Percentiles rank a stretch among this genome's conserved stretches.
phyloP scores from a whole-genome alignment of 2,329 filamentous ascomycete species.

The Geosmithia morbida region DNA sequence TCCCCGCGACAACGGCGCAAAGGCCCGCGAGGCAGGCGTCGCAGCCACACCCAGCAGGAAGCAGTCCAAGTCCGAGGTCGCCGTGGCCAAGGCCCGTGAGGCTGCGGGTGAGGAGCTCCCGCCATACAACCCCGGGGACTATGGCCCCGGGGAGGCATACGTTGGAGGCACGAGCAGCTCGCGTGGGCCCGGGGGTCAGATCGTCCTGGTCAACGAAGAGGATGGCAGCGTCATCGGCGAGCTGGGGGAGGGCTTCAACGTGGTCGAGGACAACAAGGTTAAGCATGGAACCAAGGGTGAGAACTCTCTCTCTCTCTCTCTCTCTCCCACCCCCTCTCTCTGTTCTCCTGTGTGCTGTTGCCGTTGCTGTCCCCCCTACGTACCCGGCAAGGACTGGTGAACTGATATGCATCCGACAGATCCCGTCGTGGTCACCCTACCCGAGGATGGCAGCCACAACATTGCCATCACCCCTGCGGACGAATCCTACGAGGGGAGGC shows the following conservation, averaged over 20 bases:
- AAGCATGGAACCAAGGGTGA: slow-evolving; percentile 84
- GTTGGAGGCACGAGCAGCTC: slow-evolving; percentile 46
- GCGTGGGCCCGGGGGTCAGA: slow-evolving; percentile 44
- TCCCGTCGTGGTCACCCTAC: slow-evolving; percentile 67
- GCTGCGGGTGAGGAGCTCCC: slow-evolving; percentile 31
- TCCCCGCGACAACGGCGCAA: slow-evolving; percentile 20
- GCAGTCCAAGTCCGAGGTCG: slow-evolving; percentile 6
- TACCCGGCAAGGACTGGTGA: no score
- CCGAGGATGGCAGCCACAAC: slow-evolving; percentile 47
- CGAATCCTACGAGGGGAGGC: slow-evolving; percentile 59
- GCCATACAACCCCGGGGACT: slow-evolving; percentile 71
- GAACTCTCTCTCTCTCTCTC: slow-evolving; percentile 9
- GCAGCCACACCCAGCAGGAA: not conserved
- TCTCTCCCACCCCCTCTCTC: no score
- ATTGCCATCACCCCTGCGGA: slow-evolving; percentile 53
- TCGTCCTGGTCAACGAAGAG: slow-evolving; percentile 90
- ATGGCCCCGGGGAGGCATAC: slow-evolving; percentile 67
- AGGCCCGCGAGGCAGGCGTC: slow-evolving; percentile 15
- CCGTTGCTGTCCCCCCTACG: no score
- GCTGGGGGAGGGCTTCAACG: slow-evolving; percentile 65
- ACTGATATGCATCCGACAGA: slow-evolving; percentile 23
- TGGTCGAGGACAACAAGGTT: slow-evolving; percentile 63
- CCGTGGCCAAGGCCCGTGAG: slow-evolving; percentile 22
- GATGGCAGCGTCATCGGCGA: slow-evolving; percentile 93
- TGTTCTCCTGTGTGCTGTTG: no score